These are phyloP conservation scores for Toxicodendron radicans DNA, from an alignment of 345 rosid species.

Conservation along the genomic window DNA sequence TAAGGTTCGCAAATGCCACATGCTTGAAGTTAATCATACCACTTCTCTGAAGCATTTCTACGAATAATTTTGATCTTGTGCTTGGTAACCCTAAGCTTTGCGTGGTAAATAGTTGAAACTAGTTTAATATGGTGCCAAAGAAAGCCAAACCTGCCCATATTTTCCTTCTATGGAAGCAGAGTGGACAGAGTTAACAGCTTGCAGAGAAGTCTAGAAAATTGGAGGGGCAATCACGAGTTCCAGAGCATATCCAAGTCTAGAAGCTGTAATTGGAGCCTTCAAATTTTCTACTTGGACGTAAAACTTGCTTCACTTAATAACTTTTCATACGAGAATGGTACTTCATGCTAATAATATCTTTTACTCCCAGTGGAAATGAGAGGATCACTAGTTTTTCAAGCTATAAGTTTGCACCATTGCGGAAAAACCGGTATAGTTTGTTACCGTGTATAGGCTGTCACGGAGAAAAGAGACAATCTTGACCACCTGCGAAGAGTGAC, in stretches of 20 bases:
- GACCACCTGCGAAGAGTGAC: conserved; percentile 15
- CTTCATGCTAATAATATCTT: neutral
- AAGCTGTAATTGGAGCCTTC: neutral
- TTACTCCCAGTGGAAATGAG: conserved; percentile 3
- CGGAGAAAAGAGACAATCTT: conserved; percentile 22
- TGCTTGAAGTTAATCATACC: neutral
- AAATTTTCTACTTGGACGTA: neutral
- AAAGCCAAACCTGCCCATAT: neutral
- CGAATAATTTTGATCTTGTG: no score
- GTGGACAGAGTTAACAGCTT: neutral
- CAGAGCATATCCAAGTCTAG: neutral
- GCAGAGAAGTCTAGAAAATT: conserved; percentile 9
- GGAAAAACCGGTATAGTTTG: neutral
- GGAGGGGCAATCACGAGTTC: neutral
- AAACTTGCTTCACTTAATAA: neutral
- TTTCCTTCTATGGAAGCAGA: neutral
- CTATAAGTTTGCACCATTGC: neutral
- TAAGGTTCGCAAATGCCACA: neutral
- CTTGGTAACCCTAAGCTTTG: neutral
- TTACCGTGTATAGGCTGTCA: neutral
- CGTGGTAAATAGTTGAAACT: neutral
- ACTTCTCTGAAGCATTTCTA: no score
- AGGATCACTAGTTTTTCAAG: neutral
- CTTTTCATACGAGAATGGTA: neutral
- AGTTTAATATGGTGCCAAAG: neutral